Percentiles rank a stretch among this genome's conserved stretches.
Evolutionary conservation across 1,284 basidiomycete genomes (phyloP).

Genomic region (Cutaneotrichosporon sp.): DNA sequence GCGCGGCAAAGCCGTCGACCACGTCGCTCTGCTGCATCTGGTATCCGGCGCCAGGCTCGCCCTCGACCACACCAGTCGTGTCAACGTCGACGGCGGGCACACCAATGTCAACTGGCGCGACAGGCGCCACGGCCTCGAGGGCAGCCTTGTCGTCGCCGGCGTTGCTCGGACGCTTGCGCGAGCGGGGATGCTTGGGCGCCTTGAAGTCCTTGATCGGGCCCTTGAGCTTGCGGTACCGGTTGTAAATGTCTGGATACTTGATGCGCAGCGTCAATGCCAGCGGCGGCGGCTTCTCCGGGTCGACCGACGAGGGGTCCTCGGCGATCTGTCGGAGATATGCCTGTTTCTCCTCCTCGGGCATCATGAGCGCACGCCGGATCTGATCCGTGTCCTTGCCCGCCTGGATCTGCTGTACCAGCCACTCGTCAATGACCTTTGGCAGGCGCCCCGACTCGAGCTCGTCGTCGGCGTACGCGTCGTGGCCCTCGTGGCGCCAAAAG

Average conservation of each 20-base stretch:
- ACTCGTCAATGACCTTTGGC: slow-evolving; percentile 41
- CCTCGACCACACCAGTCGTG: background rate
- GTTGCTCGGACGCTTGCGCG: slow-evolving; percentile 4
- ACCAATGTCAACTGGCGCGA: slow-evolving; percentile 59
- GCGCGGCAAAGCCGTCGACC: slow-evolving; percentile 6
- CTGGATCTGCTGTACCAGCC: slow-evolving; percentile 39
- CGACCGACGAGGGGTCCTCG: slow-evolving; percentile 30
- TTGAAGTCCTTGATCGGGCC: slow-evolving; percentile 41
- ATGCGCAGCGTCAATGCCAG: slow-evolving; percentile 36
- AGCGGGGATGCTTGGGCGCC: slow-evolving; percentile 23
- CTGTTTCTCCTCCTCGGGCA: slow-evolving; percentile 37
- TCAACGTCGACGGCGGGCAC: slow-evolving; percentile 65
- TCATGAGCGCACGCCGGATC: slow-evolving; percentile 33
- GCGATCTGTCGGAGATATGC: slow-evolving; percentile 32
- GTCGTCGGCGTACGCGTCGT: slow-evolving; percentile 40
- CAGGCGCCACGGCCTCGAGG: too few relatives aligned
- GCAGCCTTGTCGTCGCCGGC: slow-evolving; percentile 1
- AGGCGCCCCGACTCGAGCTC: slow-evolving; percentile 36
- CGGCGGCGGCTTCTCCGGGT: slow-evolving; percentile 36
- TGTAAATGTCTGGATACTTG: slow-evolving; percentile 47
- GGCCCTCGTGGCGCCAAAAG: slow-evolving; percentile 44
- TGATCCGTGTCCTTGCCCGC: slow-evolving; percentile 37
- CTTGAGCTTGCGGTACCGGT: slow-evolving; percentile 42
- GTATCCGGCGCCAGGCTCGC: background rate
- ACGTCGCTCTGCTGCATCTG: background rate